Evolutionary conservation across 306 rosid genomes (phyloP).

Genomic region (Citrullus colocynthis): DNA sequence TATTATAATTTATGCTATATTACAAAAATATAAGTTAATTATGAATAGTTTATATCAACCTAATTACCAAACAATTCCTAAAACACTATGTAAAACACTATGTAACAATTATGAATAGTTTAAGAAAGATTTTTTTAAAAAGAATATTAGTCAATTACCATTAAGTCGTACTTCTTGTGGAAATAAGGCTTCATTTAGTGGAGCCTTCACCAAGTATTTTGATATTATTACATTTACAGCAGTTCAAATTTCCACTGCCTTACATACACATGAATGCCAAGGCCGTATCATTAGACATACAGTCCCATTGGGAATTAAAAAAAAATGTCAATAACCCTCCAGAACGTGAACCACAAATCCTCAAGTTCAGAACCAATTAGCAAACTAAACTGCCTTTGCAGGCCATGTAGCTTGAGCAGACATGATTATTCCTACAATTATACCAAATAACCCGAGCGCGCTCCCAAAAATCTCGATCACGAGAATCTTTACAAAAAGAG

Average conservation of each 20-base stretch:
- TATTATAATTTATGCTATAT: no score
- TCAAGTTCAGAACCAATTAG: neutral
- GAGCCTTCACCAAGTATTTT: neutral
- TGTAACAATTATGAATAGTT: no score
- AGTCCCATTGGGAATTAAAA: neutral
- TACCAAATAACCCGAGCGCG: conserved; percentile 89
- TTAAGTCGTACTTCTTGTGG: no score
- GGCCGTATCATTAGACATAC: neutral
- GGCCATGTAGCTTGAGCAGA: conserved; percentile 99
- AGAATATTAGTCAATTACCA: no score
- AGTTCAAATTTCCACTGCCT: conserved; percentile 4
- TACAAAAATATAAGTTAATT: no score
- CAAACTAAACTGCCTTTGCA: conserved; percentile 20
- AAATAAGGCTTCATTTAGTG: neutral
- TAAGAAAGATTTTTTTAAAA: no score
- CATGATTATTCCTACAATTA: conserved; percentile 90
- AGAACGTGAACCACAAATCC: conserved; percentile 8
- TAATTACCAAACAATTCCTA: no score
- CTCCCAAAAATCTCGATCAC: conserved; percentile 94
- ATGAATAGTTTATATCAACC: no score
- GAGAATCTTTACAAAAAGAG: conserved; percentile 93
- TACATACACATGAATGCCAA: neutral
- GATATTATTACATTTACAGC: neutral
- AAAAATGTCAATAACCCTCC: neutral
- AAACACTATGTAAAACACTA: no score